These are phyloP conservation scores for Bolboschoenoplectus hybrid DNA, from an alignment of 202 grass and related monocot species.

Conservation along the genomic window DNA sequence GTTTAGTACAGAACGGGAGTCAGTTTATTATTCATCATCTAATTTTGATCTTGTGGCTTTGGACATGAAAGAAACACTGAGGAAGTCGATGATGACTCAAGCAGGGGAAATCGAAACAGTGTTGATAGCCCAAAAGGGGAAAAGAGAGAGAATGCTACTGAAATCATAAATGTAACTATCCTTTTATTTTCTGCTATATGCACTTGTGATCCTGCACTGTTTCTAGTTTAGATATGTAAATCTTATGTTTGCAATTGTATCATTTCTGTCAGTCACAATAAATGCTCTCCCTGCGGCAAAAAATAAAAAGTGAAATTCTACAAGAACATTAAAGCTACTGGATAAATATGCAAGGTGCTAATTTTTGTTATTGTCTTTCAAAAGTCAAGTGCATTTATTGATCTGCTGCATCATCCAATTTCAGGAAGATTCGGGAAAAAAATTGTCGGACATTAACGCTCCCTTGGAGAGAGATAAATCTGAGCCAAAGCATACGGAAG, in stretches of 20 bases:
- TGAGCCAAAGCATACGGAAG: conserved; percentile 44
- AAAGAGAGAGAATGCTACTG: conserved; percentile 42
- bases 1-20: neutral
- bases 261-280: neutral
- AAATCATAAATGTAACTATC: conserved; percentile 56
- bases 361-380: conserved; percentile 4
- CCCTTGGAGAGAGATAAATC: conserved; percentile 39
- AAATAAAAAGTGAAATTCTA: neutral
- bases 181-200: conserved; percentile 9
- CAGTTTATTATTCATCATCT: conserved; percentile 39
- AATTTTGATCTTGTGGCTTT: conserved; percentile 45
- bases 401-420: conserved; percentile 11
- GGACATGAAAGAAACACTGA: conserved; percentile 67
- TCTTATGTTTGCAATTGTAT: neutral
- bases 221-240: neutral
- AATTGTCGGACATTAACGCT: conserved; percentile 45
- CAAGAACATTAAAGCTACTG: neutral
- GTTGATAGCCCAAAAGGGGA: conserved; percentile 48
- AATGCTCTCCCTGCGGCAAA: neutral
- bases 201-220: conserved; percentile 1
- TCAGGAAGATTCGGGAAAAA: conserved; percentile 68
- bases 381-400: conserved; percentile 19
- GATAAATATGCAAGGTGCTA: neutral
- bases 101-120: conserved; percentile 45
- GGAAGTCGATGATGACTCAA: conserved; percentile 60